Conservation (phyloP, 352 stramenopile genomes). For the Lagenidium giganteum region DNA sequence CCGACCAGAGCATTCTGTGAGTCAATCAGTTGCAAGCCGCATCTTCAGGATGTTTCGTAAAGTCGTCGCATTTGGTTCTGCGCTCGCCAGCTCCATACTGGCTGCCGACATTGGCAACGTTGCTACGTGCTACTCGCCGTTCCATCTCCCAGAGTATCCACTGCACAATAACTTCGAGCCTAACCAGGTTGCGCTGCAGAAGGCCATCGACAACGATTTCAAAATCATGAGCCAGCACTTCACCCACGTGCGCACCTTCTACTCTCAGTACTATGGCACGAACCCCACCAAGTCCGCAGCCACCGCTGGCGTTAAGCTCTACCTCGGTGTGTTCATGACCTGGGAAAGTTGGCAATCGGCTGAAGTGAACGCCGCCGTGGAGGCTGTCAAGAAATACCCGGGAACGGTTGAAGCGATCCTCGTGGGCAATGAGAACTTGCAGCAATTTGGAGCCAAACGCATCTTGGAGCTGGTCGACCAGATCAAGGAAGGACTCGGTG, state of each 20-base stretch:
- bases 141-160: conserved; percentile 48
- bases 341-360: conserved; percentile 3
- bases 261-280: conserved; percentile 15
- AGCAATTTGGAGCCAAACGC: not conserved
- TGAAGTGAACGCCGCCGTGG: conserved; percentile 5
- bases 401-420: conserved; percentile 8
- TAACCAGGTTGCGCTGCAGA: no score
- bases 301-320: conserved; percentile 10
- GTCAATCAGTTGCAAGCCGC: no score
- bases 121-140: conserved; percentile 46
- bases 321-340: conserved; percentile 20
- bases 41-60: no score
- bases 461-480: not conserved
- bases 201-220: conserved; percentile 23
- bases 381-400: conserved; percentile 8
- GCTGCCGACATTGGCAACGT: conserved; percentile 18
- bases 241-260: conserved; percentile 17
- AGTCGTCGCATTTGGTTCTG: no score
- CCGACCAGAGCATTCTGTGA: no score
- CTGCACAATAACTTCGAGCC: conserved; percentile 21
- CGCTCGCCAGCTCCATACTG: no score
- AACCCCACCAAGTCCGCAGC: conserved; percentile 9
- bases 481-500: no score
- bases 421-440: conserved; percentile 12
- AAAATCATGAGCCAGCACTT: conserved; percentile 19